Evolutionary conservation across 2,329 filamentous ascomycete genomes (phyloP), one percentile per base, ranked within the genome.

Genomic region (Stachybotrys elegans): DNA sequence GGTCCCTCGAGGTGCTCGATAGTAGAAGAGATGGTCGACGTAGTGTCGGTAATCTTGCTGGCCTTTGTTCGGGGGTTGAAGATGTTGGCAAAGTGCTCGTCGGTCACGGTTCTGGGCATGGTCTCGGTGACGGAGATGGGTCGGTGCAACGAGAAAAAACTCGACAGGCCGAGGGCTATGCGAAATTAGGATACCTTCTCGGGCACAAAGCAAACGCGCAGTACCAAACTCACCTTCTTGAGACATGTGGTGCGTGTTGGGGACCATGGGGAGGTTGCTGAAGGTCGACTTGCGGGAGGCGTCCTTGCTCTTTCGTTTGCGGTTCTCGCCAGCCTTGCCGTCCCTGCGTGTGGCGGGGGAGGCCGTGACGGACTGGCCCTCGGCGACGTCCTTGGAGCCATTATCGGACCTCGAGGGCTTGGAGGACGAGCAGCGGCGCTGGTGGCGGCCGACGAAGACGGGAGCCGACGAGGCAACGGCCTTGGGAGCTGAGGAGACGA

Each of bases 101-200:
- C 75, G 42, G 79, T 82, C 37, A 90, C 78, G 17, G 77, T 72
- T 55, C 79, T 82, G 44, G 86, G 93, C 59, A 95, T 84, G 53
- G 85, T 84, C 56, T 84, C 83, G 40, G 84, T 90, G 52, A 96
- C 81, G 44, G 89, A 95, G 59, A 98, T 92, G 37, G 93, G 93
- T 49, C 93, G 84, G 69, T 98, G 89, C 53, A 95, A 85, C 50
- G 91, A 94, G 73, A 97, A 97, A 76, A 98, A 97, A 48, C 86
- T 86, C 7, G 92, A 93, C 37, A 95, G 75, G 51, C 86, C 84
- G 48, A 97, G 78, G 59, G 94, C 93, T 97, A 53, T 5, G 50
- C 22, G 13, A 32, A 19, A 46, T 59, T 42, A 54, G 53, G 8
- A 8, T 16, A 29, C 3, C 9, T 34, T 16, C 11, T 16, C 25